A percentile compares a stretch with the other conserved stretches of the same genome.
Evolutionary conservation across 257 asterid genomes (phyloP).

Genomic region (Fraxinus excelsior): DNA sequence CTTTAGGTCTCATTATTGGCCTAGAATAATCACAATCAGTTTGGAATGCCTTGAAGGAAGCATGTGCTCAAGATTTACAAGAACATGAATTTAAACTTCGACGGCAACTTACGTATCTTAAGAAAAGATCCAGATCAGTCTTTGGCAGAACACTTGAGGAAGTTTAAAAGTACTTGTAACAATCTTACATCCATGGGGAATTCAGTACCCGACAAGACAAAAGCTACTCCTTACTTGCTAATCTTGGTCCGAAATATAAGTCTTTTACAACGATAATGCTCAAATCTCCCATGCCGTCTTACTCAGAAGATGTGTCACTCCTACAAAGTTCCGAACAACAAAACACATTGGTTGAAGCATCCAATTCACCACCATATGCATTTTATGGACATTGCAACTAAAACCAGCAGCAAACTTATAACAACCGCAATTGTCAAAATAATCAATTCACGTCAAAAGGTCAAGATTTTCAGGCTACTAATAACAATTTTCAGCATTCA

Average conservation of each 20-base stretch:
- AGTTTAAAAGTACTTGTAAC: background rate
- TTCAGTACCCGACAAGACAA: background rate
- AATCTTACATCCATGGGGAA: background rate
- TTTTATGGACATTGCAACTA: background rate
- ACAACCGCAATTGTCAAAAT: background rate
- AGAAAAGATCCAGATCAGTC: background rate
- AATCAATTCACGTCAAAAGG: background rate
- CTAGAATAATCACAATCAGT: background rate
- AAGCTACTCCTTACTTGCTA: background rate
- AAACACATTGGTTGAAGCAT: background rate
- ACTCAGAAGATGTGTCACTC: background rate
- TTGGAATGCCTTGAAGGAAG: conserved; percentile 3
- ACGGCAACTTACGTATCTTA: background rate
- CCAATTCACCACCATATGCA: background rate
- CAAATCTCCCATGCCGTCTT: background rate
- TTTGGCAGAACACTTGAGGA: background rate
- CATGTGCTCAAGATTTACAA: background rate
- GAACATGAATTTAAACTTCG: conserved; percentile 12
- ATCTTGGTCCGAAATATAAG: background rate
- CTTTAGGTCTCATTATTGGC: conserved; percentile 4
- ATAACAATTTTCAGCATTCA: background rate
- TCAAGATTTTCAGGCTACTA: background rate
- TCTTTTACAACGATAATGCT: background rate
- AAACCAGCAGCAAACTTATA: background rate
- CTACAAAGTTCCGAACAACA: background rate